Base-by-base conservation (phyloP, 179 eudicot species). In the Spinacia oleracea region DNA sequence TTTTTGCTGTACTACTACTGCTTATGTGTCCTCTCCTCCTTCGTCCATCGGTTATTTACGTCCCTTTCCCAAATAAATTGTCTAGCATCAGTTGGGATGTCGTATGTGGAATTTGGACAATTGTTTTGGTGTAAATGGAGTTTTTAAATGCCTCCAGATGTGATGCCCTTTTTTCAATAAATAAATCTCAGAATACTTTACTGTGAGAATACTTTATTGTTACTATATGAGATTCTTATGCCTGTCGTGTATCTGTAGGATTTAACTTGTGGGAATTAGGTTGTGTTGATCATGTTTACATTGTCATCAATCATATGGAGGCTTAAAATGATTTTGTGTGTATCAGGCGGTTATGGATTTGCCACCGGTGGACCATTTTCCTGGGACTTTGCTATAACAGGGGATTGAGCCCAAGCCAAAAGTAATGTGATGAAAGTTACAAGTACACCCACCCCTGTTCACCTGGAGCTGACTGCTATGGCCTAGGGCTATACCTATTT, bases 311-410 rank as follows among this genome's bases (percentile, higher is more conserved):
- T 29, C 21, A 32, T 31, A 31, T 9, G 38, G n/a, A 59, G 38
- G 55, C 21, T 29, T 29, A 63, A 56, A 14, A 66, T 23, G 43
- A 16, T 48, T 11, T 8, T 69, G 0, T 78, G 59, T 79, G 73
- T 64, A 80, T 80, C 87, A 95, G 98, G 98, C 85, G 98, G 98
- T 74, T 93, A 91, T 86, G 90, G 91, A 64, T 97, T 95, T 42
- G 97, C 91, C 53, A 90, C 92, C 0, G 98, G 98, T 46, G 98
- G 98, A 84, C 98, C 98, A 16, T 73, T 74, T 63, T 94, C 98
- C 4, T 95, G 97, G 98, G 98, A 75, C 92, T 95, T 60, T 95
- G 98, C 86, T 93, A 93, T 89, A 95, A 89, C 85, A 90, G 81
- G 80, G 98, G 91, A 83, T 58, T 93, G 90, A 95, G 98, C 86